A percentile compares a stretch with the other conserved stretches of the same genome.
Evolutionary conservation across 768 basidiomycete species (phyloP).

Genomic region (Suillus subalutaceus): DNA sequence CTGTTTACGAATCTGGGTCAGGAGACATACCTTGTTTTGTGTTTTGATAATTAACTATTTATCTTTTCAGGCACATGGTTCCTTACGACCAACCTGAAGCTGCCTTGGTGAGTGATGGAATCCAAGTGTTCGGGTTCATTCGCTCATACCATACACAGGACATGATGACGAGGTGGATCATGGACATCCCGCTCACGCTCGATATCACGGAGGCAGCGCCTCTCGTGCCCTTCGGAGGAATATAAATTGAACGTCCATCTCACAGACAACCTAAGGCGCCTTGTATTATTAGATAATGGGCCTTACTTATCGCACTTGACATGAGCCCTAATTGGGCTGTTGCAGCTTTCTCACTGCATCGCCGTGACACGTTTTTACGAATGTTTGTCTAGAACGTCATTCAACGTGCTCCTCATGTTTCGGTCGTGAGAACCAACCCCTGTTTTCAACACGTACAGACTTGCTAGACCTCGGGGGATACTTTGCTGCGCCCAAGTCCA

Average conservation of each 20-base stretch:
- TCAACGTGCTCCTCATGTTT: neutral
- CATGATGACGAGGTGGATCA: slow-evolving; percentile 61
- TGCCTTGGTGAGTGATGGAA: slow-evolving; percentile 57
- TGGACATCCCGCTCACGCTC: slow-evolving; percentile 48
- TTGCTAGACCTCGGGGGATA: neutral
- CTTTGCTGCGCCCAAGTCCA: neutral
- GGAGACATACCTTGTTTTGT: slow-evolving; percentile 25
- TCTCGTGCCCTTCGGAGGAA: neutral
- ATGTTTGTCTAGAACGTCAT: neutral
- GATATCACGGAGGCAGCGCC: neutral
- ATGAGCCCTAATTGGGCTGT: neutral
- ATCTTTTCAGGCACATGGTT: slow-evolving; percentile 73
- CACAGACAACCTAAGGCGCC: neutral
- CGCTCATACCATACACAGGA: slow-evolving; percentile 42
- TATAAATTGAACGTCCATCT: neutral
- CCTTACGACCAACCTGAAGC: slow-evolving; percentile 90
- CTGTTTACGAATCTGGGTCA: slow-evolving; percentile 79
- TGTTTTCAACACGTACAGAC: neutral
- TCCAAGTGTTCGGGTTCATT: neutral
- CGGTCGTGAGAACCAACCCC: neutral
- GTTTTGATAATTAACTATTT: slow-evolving; percentile 8
- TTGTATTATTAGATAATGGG: slow-evolving; percentile 3
- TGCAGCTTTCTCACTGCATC: neutral
- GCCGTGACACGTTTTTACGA: neutral
- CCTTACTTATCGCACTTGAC: slow-evolving; percentile 3